Base-by-base conservation (phyloP, 164 flowering plant genomes). In the Paratinospora sagittata region DNA sequence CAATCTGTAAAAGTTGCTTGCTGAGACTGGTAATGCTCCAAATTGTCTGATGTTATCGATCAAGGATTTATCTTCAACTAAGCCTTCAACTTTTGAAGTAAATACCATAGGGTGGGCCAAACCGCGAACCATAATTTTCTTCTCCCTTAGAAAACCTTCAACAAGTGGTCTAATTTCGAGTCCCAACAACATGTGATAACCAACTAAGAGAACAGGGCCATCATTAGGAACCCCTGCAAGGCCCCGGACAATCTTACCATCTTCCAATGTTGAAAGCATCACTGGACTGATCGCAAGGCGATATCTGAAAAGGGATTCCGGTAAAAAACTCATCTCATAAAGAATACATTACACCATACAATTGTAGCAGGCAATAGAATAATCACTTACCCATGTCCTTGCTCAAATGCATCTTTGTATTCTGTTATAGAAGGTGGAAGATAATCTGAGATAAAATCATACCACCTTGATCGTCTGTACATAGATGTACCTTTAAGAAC, bases 361-460 rank as follows among this genome's bases (percentile, higher is more conserved):
- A 14, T 14, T 16, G 13, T 3, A 19, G 30, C 3, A 43, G 6
- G 58, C 6, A 8, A 63, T 13, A 21, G 30, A 60, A 71, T 21
- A 26, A 19, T 58, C 30, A 73, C 55, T 90, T 81, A 93, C 97
- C 88, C 84, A 63, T 74, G 63, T 21, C 70, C 77, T 66, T 78
- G 49, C 8, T 80, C 82, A 73, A 77, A 64, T 21, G 72, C 79
- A 60, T 69, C 57, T 77, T 73, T 77, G 80, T 68, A 82, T 76
- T 95, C 98, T 72, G 82, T 68, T 64, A 30, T 76, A 66, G 92
- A 86, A 27, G 96, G 98, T 58, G 97, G 97, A 70, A 92, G 66
- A 74, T 78, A 92, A 76, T 92, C 98, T 33, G 73, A 74, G 58
- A 88, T 76, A 72, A 45, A 82, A 80, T 95, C 89, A 68, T 70